Evolutionary conservation across 108 stramenopile genomes (phyloP).

Genomic region (Chaetoceros muelleri): DNA sequence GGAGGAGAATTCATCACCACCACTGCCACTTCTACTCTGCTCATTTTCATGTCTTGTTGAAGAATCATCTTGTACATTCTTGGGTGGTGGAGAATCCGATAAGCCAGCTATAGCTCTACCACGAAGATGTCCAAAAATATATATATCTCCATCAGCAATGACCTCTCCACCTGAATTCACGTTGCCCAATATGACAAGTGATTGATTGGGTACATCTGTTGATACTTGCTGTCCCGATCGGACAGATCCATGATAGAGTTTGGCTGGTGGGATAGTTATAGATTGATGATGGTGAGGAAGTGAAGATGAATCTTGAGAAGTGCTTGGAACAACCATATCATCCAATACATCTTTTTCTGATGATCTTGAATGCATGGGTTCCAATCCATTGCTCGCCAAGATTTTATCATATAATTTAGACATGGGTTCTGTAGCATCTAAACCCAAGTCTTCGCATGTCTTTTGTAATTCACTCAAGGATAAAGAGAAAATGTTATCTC

Average conservation of each 20-base stretch:
- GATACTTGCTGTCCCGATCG: conserved; percentile 24
- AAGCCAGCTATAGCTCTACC: conserved; percentile 26
- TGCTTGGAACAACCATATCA: too few relatives aligned
- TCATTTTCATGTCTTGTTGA: neutral
- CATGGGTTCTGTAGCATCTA: too few relatives aligned
- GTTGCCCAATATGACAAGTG: conserved; percentile 19
- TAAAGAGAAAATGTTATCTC: too few relatives aligned
- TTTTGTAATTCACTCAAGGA: too few relatives aligned
- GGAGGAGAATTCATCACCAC: neutral
- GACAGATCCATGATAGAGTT: conserved; percentile 23
- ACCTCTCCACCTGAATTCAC: conserved; percentile 29
- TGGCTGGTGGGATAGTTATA: too few relatives aligned
- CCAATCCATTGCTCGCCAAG: too few relatives aligned
- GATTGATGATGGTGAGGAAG: too few relatives aligned
- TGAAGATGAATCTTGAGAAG: too few relatives aligned
- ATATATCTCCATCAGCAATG: conserved; percentile 25
- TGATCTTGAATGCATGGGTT: too few relatives aligned
- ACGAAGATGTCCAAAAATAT: conserved; percentile 21
- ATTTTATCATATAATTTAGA: too few relatives aligned
- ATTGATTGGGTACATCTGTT: conserved; percentile 18
- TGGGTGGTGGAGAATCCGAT: neutral
- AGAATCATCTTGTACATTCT: neutral
- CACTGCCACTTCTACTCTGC: neutral
- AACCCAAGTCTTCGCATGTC: too few relatives aligned
- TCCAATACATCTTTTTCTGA: too few relatives aligned